Evolutionary conservation across 768 basidiomycete species (phyloP).

Genomic region (Xerocomellus intermedius): DNA sequence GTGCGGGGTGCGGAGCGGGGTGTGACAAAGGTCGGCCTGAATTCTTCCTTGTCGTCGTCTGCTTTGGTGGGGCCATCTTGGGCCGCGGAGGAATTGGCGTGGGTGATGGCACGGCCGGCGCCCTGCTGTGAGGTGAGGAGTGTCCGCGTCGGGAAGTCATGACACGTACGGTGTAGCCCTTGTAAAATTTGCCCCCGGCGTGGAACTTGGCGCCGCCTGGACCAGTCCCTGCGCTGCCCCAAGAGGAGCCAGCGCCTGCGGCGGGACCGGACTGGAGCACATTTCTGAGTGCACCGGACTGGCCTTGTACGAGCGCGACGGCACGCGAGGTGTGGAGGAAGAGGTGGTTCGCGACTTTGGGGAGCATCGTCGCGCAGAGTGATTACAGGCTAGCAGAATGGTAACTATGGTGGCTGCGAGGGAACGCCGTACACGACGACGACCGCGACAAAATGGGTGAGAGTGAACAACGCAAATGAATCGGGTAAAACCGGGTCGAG

Average conservation of each 20-base stretch:
- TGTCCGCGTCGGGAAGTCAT: background rate
- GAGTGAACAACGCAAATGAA: no score
- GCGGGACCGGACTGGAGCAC: slow-evolving; percentile 61
- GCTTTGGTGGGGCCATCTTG: slow-evolving; percentile 48
- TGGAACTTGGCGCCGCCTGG: slow-evolving; percentile 73
- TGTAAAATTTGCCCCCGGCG: slow-evolving; percentile 68
- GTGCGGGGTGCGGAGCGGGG: slow-evolving; percentile 37
- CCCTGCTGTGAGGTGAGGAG: slow-evolving; percentile 41
- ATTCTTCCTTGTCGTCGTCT: slow-evolving; percentile 61
- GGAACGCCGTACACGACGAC: slow-evolving; percentile 1
- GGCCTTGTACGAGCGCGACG: slow-evolving; percentile 72
- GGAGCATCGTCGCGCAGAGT: slow-evolving; percentile 54
- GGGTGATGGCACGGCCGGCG: slow-evolving; percentile 68
- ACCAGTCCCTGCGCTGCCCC: slow-evolving; percentile 51
- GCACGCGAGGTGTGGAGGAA: slow-evolving; percentile 75
- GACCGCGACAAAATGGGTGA: background rate
- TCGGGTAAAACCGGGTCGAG: slow-evolving; percentile 23
- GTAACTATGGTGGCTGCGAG: background rate
- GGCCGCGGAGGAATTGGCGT: slow-evolving; percentile 61
- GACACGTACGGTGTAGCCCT: slow-evolving; percentile 59
- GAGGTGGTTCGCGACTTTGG: slow-evolving; percentile 78
- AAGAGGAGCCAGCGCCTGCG: slow-evolving; percentile 48
- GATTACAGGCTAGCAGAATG: slow-evolving; percentile 1
- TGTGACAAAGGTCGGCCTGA: slow-evolving; percentile 31
- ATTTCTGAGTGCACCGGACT: slow-evolving; percentile 67